These are phyloP conservation scores for Thymus quinquecostatus DNA, from an alignment of 257 asterid genomes.

Conservation along the genomic window DNA sequence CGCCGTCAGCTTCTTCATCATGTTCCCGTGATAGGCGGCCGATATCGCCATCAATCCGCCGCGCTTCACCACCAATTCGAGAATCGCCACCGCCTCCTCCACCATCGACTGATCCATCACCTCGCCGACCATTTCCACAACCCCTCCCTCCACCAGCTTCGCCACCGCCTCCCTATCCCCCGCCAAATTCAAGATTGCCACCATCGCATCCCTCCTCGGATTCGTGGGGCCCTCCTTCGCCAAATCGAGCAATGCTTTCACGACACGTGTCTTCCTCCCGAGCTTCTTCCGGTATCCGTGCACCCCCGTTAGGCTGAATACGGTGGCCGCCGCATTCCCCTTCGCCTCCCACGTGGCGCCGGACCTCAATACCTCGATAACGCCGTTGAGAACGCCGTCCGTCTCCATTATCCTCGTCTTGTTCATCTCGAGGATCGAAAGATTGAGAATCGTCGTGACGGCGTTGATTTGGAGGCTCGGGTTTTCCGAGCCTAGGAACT, in stretches of 20 bases:
- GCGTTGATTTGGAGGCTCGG: conserved; percentile 80
- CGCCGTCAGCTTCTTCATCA: conserved; percentile 47
- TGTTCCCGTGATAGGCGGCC: conserved; percentile 46
- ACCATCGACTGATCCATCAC: conserved; percentile 51
- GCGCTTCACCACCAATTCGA: conserved; percentile 77
- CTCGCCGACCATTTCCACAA: conserved; percentile 63
- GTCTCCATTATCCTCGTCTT: conserved; percentile 75
- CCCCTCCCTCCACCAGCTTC: conserved; percentile 73
- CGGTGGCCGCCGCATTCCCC: conserved; percentile 90
- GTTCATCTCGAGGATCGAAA: conserved; percentile 81
- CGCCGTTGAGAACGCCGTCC: conserved; percentile 71
- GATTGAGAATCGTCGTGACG: conserved; percentile 77
- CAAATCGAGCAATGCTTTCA: conserved; percentile 64
- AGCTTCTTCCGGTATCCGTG: conserved; percentile 62
- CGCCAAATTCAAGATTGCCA: conserved; percentile 76
- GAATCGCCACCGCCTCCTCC: conserved; percentile 77
- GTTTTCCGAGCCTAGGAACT: conserved; percentile 60
- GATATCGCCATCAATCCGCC: conserved; percentile 73
- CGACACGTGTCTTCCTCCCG: conserved; percentile 63
- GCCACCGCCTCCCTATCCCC: conserved; percentile 75
- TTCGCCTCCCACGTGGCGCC: conserved; percentile 95
- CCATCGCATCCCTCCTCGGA: conserved; percentile 75
- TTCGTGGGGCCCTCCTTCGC: conserved; percentile 62
- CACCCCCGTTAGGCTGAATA: conserved; percentile 68
- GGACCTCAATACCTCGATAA: conserved; percentile 70